Conservation (phyloP, 2,329 filamentous ascomycete species). For the Leptosphaerulina australis region DNA sequence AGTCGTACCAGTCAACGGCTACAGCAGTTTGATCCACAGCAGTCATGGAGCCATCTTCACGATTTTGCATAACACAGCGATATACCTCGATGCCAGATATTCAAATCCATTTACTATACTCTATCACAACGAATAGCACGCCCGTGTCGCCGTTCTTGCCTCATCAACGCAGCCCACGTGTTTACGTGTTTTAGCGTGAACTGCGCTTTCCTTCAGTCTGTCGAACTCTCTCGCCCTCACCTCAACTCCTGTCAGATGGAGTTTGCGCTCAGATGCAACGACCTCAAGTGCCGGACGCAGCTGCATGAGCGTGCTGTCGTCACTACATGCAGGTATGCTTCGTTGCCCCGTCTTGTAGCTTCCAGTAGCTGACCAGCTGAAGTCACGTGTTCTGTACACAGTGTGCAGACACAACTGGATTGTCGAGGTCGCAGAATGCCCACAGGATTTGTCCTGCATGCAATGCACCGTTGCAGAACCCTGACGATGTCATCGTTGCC, state of each 20-base stretch:
- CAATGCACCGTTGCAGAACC: conserved; percentile 67
- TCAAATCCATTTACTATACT: conserved; percentile 5
- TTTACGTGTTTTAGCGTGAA: conserved; percentile 10
- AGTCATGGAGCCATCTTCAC: background rate
- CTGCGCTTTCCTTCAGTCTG: conserved; percentile 7
- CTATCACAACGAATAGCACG: background rate
- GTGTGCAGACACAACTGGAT: conserved; percentile 70
- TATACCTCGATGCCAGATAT: conserved; percentile 29
- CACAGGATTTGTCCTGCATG: conserved; percentile 77
- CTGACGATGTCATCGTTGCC: conserved; percentile 75
- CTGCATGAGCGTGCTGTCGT: conserved; percentile 77
- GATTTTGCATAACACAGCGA: conserved; percentile 27
- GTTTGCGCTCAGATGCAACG: conserved; percentile 76
- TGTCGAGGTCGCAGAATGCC: conserved; percentile 62
- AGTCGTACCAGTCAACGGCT: background rate
- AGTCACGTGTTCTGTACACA: conserved; percentile 83
- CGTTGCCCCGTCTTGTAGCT: background rate
- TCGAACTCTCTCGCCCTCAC: background rate
- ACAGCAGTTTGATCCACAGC: background rate
- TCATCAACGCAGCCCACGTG: conserved; percentile 12
- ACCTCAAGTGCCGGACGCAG: conserved; percentile 73
- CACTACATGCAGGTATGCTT: conserved; percentile 79
- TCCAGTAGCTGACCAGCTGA: conserved; percentile 44
- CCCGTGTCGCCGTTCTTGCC: conserved; percentile 23
- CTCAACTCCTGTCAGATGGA: conserved; percentile 64